Percentiles rank a stretch among this genome's conserved stretches.
phyloP scores from a whole-genome alignment of 2,329 filamentous ascomycete species.

The Scytalidium lignicola region DNA sequence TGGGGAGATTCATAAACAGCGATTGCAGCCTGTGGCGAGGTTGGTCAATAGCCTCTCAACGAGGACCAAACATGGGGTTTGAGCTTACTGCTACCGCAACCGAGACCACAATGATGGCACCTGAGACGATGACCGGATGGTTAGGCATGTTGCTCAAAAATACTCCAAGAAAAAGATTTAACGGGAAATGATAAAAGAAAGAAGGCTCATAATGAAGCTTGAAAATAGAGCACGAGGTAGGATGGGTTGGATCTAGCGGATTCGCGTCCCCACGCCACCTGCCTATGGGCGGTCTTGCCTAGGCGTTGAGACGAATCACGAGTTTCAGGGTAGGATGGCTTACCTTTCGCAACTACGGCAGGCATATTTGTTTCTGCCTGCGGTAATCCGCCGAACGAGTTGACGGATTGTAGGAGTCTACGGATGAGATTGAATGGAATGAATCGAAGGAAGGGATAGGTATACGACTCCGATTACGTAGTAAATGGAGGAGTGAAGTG shows the following conservation, averaged over 20 bases:
- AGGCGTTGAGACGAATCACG: slow-evolving; percentile 4
- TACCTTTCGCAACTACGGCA: slow-evolving; percentile 24
- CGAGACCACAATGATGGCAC: slow-evolving; percentile 26
- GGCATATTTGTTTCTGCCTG: slow-evolving; percentile 18
- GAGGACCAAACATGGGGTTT: neutral
- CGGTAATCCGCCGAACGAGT: neutral
- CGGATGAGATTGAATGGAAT: neutral
- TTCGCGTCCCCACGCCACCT: slow-evolving; percentile 9
- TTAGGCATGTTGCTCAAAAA: slow-evolving; percentile 23
- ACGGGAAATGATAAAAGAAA: slow-evolving; percentile 1
- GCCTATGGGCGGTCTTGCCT: slow-evolving; percentile 8
- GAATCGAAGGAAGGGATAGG: neutral
- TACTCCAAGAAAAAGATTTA: neutral
- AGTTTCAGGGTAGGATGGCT: slow-evolving; percentile 8
- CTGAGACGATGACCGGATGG: slow-evolving; percentile 25
- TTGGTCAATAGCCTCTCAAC: neutral
- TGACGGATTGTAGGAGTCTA: no score
- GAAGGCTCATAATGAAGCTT: neutral
- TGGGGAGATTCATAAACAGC: slow-evolving; percentile 59
- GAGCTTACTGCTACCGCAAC: slow-evolving; percentile 27
- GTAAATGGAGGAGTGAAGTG: no score
- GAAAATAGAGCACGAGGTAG: slow-evolving; percentile 5
- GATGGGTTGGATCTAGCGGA: neutral
- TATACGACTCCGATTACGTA: neutral
- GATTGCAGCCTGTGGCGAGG: slow-evolving; percentile 22